Percentiles rank a stretch among this genome's conserved stretches.
Evolutionary conservation across 2,329 filamentous ascomycete species (phyloP).

Genomic region (Monosporascus sp.): DNA sequence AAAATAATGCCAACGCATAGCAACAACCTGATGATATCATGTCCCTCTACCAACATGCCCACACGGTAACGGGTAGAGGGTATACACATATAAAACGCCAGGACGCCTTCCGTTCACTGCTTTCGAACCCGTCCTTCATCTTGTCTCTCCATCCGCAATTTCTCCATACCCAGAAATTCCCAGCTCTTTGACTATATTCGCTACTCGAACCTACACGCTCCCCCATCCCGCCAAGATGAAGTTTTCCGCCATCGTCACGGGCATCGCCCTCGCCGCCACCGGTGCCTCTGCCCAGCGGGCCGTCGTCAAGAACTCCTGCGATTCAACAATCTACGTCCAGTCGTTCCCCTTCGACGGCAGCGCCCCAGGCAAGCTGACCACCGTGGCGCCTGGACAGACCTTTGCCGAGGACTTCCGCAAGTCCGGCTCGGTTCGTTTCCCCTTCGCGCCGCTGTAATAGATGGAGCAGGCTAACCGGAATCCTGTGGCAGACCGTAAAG

Average conservation of each 20-base stretch:
- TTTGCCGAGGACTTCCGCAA: conserved; percentile 31
- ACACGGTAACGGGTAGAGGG: not conserved
- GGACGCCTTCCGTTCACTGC: not conserved
- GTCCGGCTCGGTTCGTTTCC: conserved; percentile 30
- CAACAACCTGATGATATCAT: not conserved
- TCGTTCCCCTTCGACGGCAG: conserved; percentile 30
- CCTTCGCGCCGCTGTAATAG: not conserved
- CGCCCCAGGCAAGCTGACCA: conserved; percentile 26
- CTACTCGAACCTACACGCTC: not conserved
- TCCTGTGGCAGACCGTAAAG: conserved; percentile 32
- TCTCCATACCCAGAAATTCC: not conserved
- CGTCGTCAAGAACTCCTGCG: conserved; percentile 32
- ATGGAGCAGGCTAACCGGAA: conserved; percentile 7
- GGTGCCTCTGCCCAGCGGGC: conserved; percentile 30
- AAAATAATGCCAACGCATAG: not conserved
- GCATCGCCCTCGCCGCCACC: conserved; percentile 28
- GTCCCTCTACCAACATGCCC: not conserved
- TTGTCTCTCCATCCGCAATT: conserved; percentile 2
- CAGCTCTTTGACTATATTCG: conserved; percentile 1
- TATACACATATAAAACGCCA: conserved; percentile 3
- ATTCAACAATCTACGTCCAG: conserved; percentile 30
- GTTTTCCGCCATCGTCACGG: conserved; percentile 19
- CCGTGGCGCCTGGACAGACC: conserved; percentile 26
- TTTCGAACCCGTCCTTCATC: not conserved
- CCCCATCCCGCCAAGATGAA: conserved; percentile 21